Evolutionary conservation across 768 basidiomycete species (phyloP).

Genomic region (Pilatotrama ljubarskyi): DNA sequence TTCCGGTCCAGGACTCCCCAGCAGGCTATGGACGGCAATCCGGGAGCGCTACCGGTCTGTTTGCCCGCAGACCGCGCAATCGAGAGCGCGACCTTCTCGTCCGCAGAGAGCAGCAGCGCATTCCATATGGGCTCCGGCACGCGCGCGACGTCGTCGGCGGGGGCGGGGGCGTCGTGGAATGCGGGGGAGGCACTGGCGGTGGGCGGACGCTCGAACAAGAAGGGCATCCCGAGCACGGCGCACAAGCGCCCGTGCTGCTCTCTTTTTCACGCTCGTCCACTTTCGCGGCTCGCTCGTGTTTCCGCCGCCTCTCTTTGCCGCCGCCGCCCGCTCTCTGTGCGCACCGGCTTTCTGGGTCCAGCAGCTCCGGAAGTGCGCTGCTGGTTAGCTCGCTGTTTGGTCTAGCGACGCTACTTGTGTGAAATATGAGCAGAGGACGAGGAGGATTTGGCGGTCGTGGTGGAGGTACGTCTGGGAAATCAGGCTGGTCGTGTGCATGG

Average conservation of each 20-base stretch:
- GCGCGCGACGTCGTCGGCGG: slow-evolving; percentile 3
- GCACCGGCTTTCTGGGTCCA: background rate
- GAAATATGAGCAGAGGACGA: slow-evolving; percentile 55
- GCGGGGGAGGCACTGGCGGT: slow-evolving; percentile 3
- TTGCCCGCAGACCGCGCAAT: slow-evolving; percentile 11
- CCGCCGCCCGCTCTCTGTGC: background rate
- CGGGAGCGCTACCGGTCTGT: background rate
- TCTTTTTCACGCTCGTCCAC: slow-evolving; percentile 20
- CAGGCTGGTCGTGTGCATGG: background rate
- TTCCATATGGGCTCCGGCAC: slow-evolving; percentile 18
- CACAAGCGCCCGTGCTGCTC: slow-evolving; percentile 16
- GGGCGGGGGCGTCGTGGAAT: slow-evolving; percentile 8
- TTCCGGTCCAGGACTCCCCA: slow-evolving; percentile 39
- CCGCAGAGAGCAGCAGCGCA: background rate
- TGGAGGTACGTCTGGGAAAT: slow-evolving; percentile 38
- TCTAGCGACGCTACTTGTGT: background rate
- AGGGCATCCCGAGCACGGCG: slow-evolving; percentile 18
- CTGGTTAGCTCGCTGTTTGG: background rate
- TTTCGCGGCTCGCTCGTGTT: slow-evolving; percentile 11
- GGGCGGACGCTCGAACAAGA: slow-evolving; percentile 25
- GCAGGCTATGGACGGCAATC: slow-evolving; percentile 26
- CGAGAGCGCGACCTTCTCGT: slow-evolving; percentile 15
- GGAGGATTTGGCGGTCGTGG: slow-evolving; percentile 57
- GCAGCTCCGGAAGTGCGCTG: slow-evolving; percentile 1
- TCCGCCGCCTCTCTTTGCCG: slow-evolving; percentile 1